These are phyloP conservation scores for Apiotrichum brassicae DNA, from an alignment of 1,284 basidiomycete species.

Conservation along the genomic window DNA sequence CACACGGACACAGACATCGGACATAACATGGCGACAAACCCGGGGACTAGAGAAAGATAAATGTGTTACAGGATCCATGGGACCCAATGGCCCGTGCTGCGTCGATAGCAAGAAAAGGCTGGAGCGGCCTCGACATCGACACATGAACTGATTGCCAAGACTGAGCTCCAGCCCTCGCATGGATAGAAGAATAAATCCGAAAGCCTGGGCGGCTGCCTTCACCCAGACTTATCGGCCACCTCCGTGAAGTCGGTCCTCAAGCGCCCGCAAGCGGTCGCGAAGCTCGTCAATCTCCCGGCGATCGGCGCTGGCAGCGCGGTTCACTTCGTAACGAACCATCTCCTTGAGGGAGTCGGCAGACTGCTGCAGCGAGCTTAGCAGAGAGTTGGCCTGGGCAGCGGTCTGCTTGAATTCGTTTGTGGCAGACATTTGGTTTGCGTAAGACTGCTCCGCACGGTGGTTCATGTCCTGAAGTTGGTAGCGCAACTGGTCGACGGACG, in stretches of 20 bases:
- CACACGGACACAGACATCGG: neutral
- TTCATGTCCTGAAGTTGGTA: constrained; percentile 31
- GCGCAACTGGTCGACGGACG: constrained; percentile 26
- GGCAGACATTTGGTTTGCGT: constrained; percentile 22
- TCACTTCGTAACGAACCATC: constrained; percentile 44
- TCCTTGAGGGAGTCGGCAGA: constrained; percentile 40
- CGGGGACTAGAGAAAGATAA: neutral
- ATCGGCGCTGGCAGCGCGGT: constrained; percentile 18
- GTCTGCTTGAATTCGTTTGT: constrained; percentile 40
- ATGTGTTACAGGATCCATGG: neutral
- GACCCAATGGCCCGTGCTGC: neutral
- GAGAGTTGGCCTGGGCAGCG: constrained; percentile 24
- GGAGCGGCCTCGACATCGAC: neutral
- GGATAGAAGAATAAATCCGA: too few species aligned
- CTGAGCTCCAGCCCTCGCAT: too few species aligned
- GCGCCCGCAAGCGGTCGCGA: constrained; percentile 13
- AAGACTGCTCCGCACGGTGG: constrained; percentile 29
- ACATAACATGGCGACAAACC: constrained; percentile 1
- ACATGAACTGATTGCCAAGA: too few species aligned
- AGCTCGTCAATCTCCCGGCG: constrained; percentile 17
- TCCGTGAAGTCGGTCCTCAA: constrained; percentile 12
- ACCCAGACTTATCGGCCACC: constrained; percentile 1
- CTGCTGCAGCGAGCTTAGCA: constrained; percentile 33
- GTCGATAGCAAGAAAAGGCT: neutral
- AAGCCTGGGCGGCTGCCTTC: too few species aligned